Conservation (phyloP, 2,329 filamentous ascomycete genomes). For the Fusarium beomiforme region DNA sequence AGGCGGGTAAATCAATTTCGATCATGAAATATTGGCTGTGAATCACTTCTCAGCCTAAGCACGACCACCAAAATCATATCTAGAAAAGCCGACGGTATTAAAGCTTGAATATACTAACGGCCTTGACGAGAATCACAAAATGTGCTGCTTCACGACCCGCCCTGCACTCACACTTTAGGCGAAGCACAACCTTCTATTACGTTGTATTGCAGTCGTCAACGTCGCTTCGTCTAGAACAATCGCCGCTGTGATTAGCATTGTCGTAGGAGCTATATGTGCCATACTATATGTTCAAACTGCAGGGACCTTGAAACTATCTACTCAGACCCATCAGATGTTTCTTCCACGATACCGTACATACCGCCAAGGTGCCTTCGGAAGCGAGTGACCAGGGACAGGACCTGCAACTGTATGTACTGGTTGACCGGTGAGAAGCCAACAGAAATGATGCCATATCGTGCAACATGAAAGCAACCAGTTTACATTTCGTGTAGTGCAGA, state of each 20-base stretch:
- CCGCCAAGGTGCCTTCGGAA: background rate
- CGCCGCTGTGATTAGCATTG: slow-evolving; percentile 1
- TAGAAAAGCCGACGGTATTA: background rate
- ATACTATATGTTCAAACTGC: slow-evolving; percentile 23
- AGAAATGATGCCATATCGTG: slow-evolving; percentile 8
- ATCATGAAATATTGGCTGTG: background rate
- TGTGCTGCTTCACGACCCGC: background rate
- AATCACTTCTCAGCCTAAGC: background rate
- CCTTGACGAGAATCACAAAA: background rate
- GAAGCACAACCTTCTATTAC: slow-evolving; percentile 1
- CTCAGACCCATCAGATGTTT: slow-evolving; percentile 26
- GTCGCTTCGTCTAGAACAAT: slow-evolving; percentile 15
- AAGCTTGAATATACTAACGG: background rate
- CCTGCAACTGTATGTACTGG: background rate
- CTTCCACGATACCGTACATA: background rate
- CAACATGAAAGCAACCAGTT: slow-evolving; percentile 3
- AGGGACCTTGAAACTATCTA: slow-evolving; percentile 33
- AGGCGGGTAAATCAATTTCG: background rate
- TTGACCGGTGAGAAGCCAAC: background rate
- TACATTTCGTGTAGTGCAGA: background rate
- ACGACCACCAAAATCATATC: background rate
- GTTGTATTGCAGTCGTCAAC: slow-evolving; percentile 17
- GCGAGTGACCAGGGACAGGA: background rate
- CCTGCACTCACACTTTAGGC: slow-evolving; percentile 1
- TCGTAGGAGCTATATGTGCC: slow-evolving; percentile 33